Evolutionary conservation across 345 rosid genomes (phyloP), one percentile per base, ranked within the genome.

Genomic region (Populus nigra): DNA sequence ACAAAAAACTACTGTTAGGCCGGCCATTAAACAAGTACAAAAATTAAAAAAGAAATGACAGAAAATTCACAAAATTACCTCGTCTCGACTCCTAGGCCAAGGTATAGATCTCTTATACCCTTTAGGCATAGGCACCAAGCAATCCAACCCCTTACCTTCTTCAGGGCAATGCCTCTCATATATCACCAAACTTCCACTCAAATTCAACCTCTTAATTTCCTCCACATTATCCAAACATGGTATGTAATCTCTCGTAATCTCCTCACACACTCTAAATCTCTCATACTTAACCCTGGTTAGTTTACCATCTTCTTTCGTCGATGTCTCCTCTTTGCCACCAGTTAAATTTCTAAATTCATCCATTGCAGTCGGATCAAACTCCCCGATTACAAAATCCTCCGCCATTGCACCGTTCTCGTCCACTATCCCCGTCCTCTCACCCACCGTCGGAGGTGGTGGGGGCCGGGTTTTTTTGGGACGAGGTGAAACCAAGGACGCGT

Each of bases 61-160:
- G 33, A 23, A 25, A 23, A 63, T 47, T 47, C 53, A 81, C 13
- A 50, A 55, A 15, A 16, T 82, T 66, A 89, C 92, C 91, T 89
- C 81, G 68, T 88, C 96, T 74, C 89, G 84, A 71, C 96, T 90
- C 74, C 73, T 80, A 47, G 96, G 89, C 93, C 96, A 88, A 16
- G 87, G 85, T 70, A 91, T 79, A 17, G 88, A 79, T 27, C 17
- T 81, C 81, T 50, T 84, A 66, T 90, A 91, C 2, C 89, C 91
- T 72, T 77, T 71, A 0, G 93, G 93, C 39, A 77, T 68, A 0
- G 89, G 96, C 76, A 91, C 80, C 87, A 91, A 74, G 76, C 96
- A 91, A 83, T 81, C 82, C 78, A 90, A 47, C 11, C 73, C 74
- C 62, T 73, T 76, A 8, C 76, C 83, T 43, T n/a, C 61, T 36